A percentile compares a stretch with the other conserved stretches of the same genome.
These are phyloP conservation scores for Orbilia blumenaviensis DNA, from an alignment of 2,329 filamentous ascomycete genomes.

Conservation along the genomic window DNA sequence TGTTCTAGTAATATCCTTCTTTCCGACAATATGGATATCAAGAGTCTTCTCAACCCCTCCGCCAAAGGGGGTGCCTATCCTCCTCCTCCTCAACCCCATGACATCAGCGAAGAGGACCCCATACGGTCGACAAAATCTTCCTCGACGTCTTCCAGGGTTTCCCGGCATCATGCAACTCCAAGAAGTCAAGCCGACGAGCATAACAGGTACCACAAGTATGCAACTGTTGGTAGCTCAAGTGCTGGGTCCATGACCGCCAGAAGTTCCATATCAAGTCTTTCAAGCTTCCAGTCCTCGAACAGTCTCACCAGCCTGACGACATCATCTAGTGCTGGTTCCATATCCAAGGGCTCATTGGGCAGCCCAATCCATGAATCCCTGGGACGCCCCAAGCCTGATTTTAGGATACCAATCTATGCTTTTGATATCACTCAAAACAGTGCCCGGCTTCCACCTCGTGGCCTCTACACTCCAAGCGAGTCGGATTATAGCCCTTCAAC, in stretches of 20 bases:
- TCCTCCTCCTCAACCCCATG: constrained; percentile 1
- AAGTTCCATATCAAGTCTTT: constrained; percentile 49
- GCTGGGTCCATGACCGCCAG: constrained; percentile 49
- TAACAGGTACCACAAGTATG: constrained; percentile 46
- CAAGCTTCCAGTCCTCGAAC: constrained; percentile 44
- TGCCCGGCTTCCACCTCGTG: constrained; percentile 32
- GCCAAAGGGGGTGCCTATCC: constrained; percentile 19
- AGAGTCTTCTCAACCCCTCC: constrained; percentile 46
- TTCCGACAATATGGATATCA: constrained; percentile 48
- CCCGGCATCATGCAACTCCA: constrained; percentile 26
- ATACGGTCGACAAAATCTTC: constrained; percentile 42
- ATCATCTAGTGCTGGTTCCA: constrained; percentile 43
- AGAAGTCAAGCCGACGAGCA: constrained; percentile 34
- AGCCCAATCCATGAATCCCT: constrained; percentile 44
- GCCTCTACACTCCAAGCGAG: constrained; percentile 50
- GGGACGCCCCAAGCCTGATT: constrained; percentile 44
- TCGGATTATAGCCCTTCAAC: constrained; percentile 50
- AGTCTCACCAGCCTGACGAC: constrained; percentile 47
- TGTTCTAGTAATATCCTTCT: not conserved
- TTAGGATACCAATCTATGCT: constrained; percentile 48
- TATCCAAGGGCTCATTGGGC: constrained; percentile 45
- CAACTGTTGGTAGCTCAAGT: constrained; percentile 49
- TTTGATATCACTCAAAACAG: constrained; percentile 50
- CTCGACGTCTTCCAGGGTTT: constrained; percentile 44
- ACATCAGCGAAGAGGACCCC: constrained; percentile 26